These are phyloP conservation scores for Yamadazyma kitorensis DNA, from an alignment of 805 yeast genomes.

Conservation along the genomic window DNA sequence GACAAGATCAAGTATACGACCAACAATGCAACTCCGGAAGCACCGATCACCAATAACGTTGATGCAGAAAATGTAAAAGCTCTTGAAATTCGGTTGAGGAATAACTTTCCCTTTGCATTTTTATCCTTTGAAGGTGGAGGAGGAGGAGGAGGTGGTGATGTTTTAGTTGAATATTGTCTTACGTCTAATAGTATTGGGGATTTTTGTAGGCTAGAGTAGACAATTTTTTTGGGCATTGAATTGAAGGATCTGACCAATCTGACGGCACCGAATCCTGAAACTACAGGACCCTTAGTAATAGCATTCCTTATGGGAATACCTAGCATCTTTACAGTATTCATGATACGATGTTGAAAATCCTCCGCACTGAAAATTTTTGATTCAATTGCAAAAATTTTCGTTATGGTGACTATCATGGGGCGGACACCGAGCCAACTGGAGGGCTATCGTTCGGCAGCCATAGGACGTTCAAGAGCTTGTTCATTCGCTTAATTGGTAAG, in stretches of 20 bases:
- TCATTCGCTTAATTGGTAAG: too few species aligned
- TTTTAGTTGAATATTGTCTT: slow-evolving; percentile 17
- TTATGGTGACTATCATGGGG: too few species aligned
- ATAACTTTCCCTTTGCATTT: slow-evolving; percentile 37
- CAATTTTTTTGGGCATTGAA: too few species aligned
- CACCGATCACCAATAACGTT: slow-evolving; percentile 62
- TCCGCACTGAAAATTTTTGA: slow-evolving; percentile 14
- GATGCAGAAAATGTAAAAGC: slow-evolving; percentile 63
- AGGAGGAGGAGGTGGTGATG: slow-evolving; percentile 38
- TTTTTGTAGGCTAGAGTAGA: too few species aligned
- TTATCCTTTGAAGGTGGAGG: slow-evolving; percentile 34
- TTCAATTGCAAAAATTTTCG: too few species aligned
- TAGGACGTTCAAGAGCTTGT: too few species aligned
- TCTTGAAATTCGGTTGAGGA: slow-evolving; percentile 49
- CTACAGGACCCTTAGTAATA: too few species aligned
- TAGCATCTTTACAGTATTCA: slow-evolving; percentile 3
- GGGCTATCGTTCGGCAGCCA: too few species aligned
- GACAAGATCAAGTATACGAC: slow-evolving; percentile 72
- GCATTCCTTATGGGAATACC: slow-evolving; percentile 1
- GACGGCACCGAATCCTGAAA: too few species aligned
- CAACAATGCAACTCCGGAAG: slow-evolving; percentile 63
- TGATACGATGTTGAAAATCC: slow-evolving; percentile 4
- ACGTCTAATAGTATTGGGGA: too few species aligned
- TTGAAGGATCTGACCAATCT: too few species aligned
- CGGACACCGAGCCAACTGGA: too few species aligned